Percentiles rank a stretch among this genome's conserved stretches.
Conservation (phyloP, 2,329 filamentous ascomycete species). For the Taxawa tesnikishii region DNA sequence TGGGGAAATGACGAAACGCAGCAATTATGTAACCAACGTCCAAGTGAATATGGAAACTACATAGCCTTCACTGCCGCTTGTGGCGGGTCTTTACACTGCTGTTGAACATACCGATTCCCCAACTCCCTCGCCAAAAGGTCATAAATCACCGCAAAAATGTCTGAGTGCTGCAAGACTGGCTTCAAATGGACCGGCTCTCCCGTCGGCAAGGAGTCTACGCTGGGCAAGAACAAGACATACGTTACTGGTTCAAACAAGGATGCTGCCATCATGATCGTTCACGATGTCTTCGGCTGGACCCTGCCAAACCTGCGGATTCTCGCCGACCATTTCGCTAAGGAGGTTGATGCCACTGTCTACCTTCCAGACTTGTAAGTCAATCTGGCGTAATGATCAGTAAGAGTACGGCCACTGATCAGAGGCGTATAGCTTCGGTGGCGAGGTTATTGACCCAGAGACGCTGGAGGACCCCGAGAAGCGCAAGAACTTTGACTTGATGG, state of each 20-base stretch:
- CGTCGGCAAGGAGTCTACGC: constrained; percentile 9
- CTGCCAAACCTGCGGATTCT: constrained; percentile 33
- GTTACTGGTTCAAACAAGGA: constrained; percentile 15
- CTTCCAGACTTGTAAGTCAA: constrained; percentile 19
- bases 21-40: too few relatives aligned
- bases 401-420: background rate
- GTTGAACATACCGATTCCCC: background rate
- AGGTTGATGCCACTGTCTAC: constrained; percentile 35
- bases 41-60: too few relatives aligned
- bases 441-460: constrained; percentile 9
- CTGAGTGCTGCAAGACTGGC: constrained; percentile 12
- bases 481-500: constrained; percentile 12
- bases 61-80: background rate
- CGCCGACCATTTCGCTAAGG: constrained; percentile 34
- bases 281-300: constrained; percentile 30
- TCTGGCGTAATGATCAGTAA: background rate
- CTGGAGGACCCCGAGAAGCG: constrained; percentile 8
- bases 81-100: background rate
- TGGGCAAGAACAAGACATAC: constrained; percentile 14
- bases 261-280: constrained; percentile 15
- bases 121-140: background rate
- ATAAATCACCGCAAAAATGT: constrained; percentile 3
- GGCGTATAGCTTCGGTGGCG: constrained; percentile 11
- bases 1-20: too few relatives aligned
- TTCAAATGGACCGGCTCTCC: constrained; percentile 17